Base-by-base conservation (phyloP, 2,329 filamentous ascomycete species). In the Cercospora janseana region DNA sequence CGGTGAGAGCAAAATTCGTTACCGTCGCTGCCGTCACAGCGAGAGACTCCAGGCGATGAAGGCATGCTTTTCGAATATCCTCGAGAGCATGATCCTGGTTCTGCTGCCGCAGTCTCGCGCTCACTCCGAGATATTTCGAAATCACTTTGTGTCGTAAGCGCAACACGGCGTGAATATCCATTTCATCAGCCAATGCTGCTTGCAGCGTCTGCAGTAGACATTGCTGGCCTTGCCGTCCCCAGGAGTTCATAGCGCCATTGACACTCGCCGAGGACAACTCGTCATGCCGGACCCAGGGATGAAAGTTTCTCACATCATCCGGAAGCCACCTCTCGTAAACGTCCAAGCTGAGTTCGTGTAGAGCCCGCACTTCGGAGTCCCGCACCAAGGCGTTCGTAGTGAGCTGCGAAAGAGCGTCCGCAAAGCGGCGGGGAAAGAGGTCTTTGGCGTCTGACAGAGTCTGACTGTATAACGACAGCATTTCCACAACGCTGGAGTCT, bases 251-350 rank as follows among this genome's bases (percentile, higher is more conserved):
- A 15, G 63, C 69, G 49, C 72, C 69, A 4, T 68, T 40, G 1
- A 66, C 72, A 13, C 75, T 72, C 2, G 65, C 49, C 23, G 64
- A 55, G 18, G 70, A 63, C 4, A 77, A 60, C 58, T 93, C 87
- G 58, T 91, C 88, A 60, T 94, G 84, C 23, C 87, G 83, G 27
- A 94, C 87, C 72, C 89, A 95, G 0, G 91, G 91, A 1, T 84
- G 92, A 65, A 94, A 96, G 57, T 86, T 86, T 38, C 81, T 81
- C 32, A 95, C 87, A 53, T 94, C 88, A 6, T 90, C 83, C 13
- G 86, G 79, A 55, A 93, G 87, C 87, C 90, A 95, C 15, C 79
- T 78, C 56, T 85, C 82, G 62, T 88, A 83, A 7, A 93, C 72
- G 63, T 95, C 89, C 20, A 96, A 72, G 27, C 87, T 81, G 9